Base-by-base conservation (phyloP, 2,329 filamentous ascomycete species). In the Graphium sp. region DNA sequence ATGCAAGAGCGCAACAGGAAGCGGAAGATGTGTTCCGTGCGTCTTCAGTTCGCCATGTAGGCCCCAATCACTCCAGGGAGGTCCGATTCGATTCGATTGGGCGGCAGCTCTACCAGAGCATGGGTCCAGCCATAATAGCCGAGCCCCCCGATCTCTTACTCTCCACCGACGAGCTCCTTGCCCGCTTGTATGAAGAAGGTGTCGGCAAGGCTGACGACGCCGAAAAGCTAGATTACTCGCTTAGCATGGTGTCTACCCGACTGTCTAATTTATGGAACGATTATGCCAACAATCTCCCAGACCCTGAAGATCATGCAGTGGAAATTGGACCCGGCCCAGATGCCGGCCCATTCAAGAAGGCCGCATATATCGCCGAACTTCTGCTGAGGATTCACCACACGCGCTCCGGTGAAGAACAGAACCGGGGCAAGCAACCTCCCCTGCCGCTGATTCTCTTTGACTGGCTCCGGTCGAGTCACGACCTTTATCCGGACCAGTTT, bases 401-500 rank as follows among this genome's bases (percentile, higher is more conserved):
- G 7, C 56, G 64, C 10, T 58, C 58, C 34, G 42, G 52, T 11
- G 47, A 39, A 21, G 43, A 53, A 14, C 44, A 41, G 8, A 50
- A 49, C 18, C 46, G 53, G 7, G 50, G 49, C 18, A 53, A 56
- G 38, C 44, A 47, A 2, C 58, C 60, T 3, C 64, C 80, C 1
- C 57, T 91, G 12, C 82, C 87, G 1, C 74, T 77, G 43, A 66
- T 84, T 11, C 56, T 95, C 10, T 73, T 94, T 35, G 67, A 80
- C 41, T 95, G 87, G 87, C 60, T 92, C 37, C 66, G 80, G 31
- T 60, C 62, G 11, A 68, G 81, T 42, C 82, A 93, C 44, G 72
- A 79, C 36, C 64, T 76, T 16, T 79, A 79, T 40, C 62, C 65
- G 2, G 62, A 70, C 29, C 77, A 85, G 41, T 56, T 79, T 15